These are phyloP conservation scores for Pseudogymnoascus sp. DNA, from an alignment of 2,329 filamentous ascomycete genomes.

Conservation along the genomic window DNA sequence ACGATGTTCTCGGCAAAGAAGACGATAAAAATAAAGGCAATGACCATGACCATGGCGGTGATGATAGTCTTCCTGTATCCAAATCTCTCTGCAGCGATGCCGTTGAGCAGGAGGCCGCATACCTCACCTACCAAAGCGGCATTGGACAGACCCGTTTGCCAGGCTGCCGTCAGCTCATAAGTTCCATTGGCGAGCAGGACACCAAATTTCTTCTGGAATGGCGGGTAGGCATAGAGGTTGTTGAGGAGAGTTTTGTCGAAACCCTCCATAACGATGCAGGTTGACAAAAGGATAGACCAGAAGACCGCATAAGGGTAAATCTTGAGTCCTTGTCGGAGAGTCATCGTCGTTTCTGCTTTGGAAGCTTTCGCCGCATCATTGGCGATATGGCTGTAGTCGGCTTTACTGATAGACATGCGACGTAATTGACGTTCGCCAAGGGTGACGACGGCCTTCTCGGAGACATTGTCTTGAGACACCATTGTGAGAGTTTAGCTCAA, in stretches of 20 bases:
- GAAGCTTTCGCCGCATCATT: conserved; percentile 42
- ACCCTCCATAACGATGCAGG: conserved; percentile 85
- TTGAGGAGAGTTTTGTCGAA: conserved; percentile 72
- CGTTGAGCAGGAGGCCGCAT: conserved; percentile 39
- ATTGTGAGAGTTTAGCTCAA: neutral
- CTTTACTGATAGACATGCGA: neutral
- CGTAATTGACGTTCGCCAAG: neutral
- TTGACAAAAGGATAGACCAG: conserved; percentile 82
- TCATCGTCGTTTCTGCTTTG: conserved; percentile 61
- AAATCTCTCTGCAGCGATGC: conserved; percentile 40
- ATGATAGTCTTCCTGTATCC: conserved; percentile 45
- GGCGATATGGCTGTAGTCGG: conserved; percentile 17
- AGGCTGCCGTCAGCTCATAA: conserved; percentile 23
- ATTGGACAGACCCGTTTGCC: conserved; percentile 26
- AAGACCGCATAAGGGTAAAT: conserved; percentile 80
- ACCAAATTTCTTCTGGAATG: conserved; percentile 32
- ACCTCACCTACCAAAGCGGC: conserved; percentile 29
- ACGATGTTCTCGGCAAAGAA: conserved; percentile 42
- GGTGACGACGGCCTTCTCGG: conserved; percentile 3
- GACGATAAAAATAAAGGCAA: conserved; percentile 41
- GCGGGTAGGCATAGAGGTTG: conserved; percentile 53
- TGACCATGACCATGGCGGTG: conserved; percentile 36
- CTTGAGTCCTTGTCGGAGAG: conserved; percentile 64
- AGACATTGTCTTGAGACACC: neutral
- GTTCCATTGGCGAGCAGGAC: conserved; percentile 22